A percentile compares a stretch with the other conserved stretches of the same genome.
Evolutionary conservation across 495 filamentous ascomycete species (phyloP).

Genomic region (Thermothielavioides terrestris): DNA sequence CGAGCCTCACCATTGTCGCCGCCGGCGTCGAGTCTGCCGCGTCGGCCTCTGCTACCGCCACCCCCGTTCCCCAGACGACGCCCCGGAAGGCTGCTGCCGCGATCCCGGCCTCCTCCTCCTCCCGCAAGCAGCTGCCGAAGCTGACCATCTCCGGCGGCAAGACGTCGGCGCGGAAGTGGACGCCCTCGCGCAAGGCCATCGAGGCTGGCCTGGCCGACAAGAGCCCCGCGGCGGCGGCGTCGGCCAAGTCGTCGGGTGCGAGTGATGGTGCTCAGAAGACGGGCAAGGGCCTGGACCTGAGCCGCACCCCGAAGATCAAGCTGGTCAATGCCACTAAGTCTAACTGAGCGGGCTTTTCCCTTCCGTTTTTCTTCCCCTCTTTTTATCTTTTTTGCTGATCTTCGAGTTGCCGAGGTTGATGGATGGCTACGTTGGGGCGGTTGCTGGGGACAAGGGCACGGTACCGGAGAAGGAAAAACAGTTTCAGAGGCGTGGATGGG

Average conservation of each 20-base stretch:
- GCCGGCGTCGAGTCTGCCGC: conserved; percentile 5
- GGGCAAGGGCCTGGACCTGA: not conserved
- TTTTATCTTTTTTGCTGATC: no score
- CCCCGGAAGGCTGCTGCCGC: no score
- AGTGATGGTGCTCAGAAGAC: not conserved
- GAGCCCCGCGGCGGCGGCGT: not conserved
- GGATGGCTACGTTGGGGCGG: no score
- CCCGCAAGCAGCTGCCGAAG: not conserved
- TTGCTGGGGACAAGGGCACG: no score
- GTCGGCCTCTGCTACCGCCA: not conserved
- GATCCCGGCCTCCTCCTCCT: not conserved
- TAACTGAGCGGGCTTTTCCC: no score
- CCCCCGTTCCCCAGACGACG: not conserved
- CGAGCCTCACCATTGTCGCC: conserved; percentile 20
- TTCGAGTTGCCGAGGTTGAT: no score
- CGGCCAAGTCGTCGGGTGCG: not conserved
- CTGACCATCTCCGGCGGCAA: not conserved
- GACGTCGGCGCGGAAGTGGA: conserved; percentile 16
- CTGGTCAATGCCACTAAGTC: not conserved
- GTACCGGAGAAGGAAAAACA: no score
- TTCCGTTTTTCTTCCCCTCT: no score
- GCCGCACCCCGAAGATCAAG: not conserved
- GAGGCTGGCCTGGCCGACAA: not conserved
- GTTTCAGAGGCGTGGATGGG: no score
- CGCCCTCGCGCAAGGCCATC: conserved; percentile 19